A percentile compares a stretch with the other conserved stretches of the same genome.
Evolutionary conservation across 2,329 filamentous ascomycete species (phyloP).

Genomic region (Penicillium sp.): DNA sequence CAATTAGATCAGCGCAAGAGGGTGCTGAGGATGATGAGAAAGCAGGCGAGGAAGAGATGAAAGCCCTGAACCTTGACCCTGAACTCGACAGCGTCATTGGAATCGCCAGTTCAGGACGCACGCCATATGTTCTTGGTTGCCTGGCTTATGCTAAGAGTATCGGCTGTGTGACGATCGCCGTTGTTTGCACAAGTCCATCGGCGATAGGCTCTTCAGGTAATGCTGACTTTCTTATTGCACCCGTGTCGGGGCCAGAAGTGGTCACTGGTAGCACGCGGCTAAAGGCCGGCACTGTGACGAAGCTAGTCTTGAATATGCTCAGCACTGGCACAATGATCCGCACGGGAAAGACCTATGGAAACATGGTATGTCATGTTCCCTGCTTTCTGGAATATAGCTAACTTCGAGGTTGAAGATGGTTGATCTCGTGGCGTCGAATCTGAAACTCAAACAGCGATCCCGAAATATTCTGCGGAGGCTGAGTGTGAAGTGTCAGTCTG

Average conservation of each 20-base stretch:
- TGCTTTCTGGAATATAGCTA: background rate
- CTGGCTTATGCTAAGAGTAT: conserved; percentile 35
- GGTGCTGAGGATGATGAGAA: conserved; percentile 41
- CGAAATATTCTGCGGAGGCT: conserved; percentile 34
- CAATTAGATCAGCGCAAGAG: conserved; percentile 42
- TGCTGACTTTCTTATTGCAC: conserved; percentile 36
- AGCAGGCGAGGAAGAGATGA: conserved; percentile 32
- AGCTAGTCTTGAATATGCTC: conserved; percentile 46
- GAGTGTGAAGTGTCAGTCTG: conserved; percentile 16
- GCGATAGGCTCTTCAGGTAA: conserved; percentile 27
- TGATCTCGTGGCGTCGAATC: conserved; percentile 39
- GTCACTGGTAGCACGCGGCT: conserved; percentile 48
- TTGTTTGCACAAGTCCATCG: conserved; percentile 41
- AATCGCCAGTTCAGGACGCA: conserved; percentile 45
- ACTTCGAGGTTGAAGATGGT: conserved; percentile 29
- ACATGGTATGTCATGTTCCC: conserved; percentile 33
- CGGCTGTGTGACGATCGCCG: conserved; percentile 39
- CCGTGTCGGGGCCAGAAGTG: conserved; percentile 44
- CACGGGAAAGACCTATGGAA: conserved; percentile 44
- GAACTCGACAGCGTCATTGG: conserved; percentile 41
- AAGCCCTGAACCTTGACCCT: conserved; percentile 27
- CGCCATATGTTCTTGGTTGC: conserved; percentile 43
- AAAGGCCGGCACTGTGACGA: conserved; percentile 47
- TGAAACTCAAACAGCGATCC: conserved; percentile 37
- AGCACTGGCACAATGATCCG: conserved; percentile 45